Evolutionary conservation across 2,329 filamentous ascomycete genomes (phyloP).

Genomic region (Colletotrichum musicola): DNA sequence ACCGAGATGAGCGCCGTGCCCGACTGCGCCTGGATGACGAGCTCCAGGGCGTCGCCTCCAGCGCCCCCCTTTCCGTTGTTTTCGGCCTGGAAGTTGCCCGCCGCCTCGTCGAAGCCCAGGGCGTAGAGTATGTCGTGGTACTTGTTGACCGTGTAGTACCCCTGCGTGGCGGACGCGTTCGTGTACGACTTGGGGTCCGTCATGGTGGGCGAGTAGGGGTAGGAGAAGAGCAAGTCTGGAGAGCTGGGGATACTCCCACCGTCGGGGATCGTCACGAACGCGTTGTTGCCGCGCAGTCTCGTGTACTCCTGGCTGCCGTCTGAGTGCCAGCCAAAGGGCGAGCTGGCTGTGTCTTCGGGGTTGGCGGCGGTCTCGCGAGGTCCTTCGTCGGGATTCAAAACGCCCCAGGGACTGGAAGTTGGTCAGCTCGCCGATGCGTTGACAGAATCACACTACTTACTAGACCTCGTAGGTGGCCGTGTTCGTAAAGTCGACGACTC

Average conservation of each 20-base stretch:
- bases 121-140: constrained; percentile 71
- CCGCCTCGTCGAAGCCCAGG: constrained; percentile 69
- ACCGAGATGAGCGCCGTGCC: constrained; percentile 40
- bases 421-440: background rate
- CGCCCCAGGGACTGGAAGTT: background rate
- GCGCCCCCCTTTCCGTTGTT: constrained; percentile 66
- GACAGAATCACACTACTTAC: constrained; percentile 43
- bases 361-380: background rate
- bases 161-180: constrained; percentile 68
- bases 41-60: constrained; percentile 65
- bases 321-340: constrained; percentile 66
- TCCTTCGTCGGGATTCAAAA: background rate
- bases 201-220: constrained; percentile 50
- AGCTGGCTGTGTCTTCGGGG: constrained; percentile 41
- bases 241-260: background rate
- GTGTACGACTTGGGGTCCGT: constrained; percentile 57
- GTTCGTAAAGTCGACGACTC: constrained; percentile 69
- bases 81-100: constrained; percentile 71
- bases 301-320: constrained; percentile 62
- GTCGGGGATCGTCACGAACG: constrained; percentile 48
- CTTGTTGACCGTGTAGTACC: constrained; percentile 71
- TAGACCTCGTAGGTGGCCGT: constrained; percentile 67
- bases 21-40: constrained; percentile 60
- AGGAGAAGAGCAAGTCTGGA: constrained; percentile 57
- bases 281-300: constrained; percentile 71